These are phyloP conservation scores for Oryza nivara DNA, from an alignment of 176 grass and related monocot genomes.

Conservation along the genomic window DNA sequence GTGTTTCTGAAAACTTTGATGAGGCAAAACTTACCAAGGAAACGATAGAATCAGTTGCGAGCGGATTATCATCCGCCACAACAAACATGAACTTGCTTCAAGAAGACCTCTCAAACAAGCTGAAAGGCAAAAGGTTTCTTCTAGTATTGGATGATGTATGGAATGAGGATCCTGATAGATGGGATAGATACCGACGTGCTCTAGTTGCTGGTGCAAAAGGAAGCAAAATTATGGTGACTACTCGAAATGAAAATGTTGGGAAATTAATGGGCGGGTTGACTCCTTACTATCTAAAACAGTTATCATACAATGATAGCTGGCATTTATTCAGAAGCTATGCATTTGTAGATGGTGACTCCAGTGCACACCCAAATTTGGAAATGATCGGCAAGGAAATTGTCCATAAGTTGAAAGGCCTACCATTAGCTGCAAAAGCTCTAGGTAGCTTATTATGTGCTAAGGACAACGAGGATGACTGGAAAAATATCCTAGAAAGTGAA, in stretches of 20 bases:
- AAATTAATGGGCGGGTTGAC: conserved; percentile 47
- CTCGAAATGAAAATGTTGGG: conserved; percentile 59
- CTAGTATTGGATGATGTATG: conserved; percentile 89
- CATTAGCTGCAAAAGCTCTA: conserved; percentile 70
- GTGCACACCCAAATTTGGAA: conserved; percentile 58
- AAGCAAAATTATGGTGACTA: no score
- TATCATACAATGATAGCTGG: conserved; percentile 72
- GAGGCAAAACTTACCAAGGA: conserved; percentile 70
- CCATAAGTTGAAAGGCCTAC: conserved; percentile 79
- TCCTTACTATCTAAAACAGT: conserved; percentile 57
- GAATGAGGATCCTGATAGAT: conserved; percentile 73
- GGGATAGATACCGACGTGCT: conserved; percentile 58
- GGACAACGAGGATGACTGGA: conserved; percentile 62
- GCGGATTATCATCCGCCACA: conserved; percentile 30
- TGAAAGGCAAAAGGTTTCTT: conserved; percentile 67
- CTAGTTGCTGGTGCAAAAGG: no score
- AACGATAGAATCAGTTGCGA: conserved; percentile 64
- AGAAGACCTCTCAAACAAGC: conserved; percentile 60
- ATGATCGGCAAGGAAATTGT: conserved; percentile 78
- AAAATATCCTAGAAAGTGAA: conserved; percentile 67
- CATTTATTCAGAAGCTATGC: conserved; percentile 73
- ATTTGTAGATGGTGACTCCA: conserved; percentile 61
- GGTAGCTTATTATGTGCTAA: conserved; percentile 65
- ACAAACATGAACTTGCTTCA: conserved; percentile 75
- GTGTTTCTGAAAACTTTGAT: conserved; percentile 81